These are phyloP conservation scores for Crithidia bombi DNA, from an alignment of 208 protist species.

Conservation along the genomic window DNA sequence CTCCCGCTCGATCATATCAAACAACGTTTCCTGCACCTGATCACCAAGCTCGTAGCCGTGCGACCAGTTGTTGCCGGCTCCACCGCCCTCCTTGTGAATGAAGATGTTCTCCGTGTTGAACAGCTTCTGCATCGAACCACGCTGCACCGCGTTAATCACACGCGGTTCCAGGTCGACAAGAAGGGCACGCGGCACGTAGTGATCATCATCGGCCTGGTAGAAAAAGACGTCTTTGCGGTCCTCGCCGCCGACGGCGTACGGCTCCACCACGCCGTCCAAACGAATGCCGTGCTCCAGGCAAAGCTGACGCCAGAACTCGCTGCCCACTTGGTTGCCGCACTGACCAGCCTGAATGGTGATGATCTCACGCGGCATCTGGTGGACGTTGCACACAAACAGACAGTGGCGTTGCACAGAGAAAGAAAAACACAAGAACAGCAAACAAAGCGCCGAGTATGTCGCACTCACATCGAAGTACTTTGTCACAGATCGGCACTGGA, in stretches of 20 bases:
- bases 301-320: conserved; percentile 99
- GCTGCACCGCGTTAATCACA: conserved; percentile 96
- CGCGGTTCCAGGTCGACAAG: conserved; percentile 99
- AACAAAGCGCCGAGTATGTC: too few species aligned
- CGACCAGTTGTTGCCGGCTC: conserved; percentile 99
- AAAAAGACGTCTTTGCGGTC: conserved; percentile 99
- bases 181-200: conserved; percentile 99
- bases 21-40: conserved; percentile 92
- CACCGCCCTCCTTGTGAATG: conserved; percentile 94
- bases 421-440: conserved; percentile 7
- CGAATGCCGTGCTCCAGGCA: conserved; percentile 99
- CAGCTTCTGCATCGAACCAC: conserved; percentile 92
- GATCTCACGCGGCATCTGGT: conserved; percentile 98
- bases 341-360: conserved; percentile 99
- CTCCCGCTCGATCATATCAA: conserved; percentile 99
- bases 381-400: background rate
- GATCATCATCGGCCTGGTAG: conserved; percentile 99
- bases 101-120: conserved; percentile 99
- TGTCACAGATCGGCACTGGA: too few species aligned
- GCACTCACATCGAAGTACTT: too few species aligned
- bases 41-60: conserved; percentile 94
- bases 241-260: conserved; percentile 91
- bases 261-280: conserved; percentile 94
- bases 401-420: background rate
- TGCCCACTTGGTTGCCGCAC: conserved; percentile 97